Percentiles rank a stretch among this genome's conserved stretches.
phyloP scores from a whole-genome alignment of 148 eudicot species.

The Chenopodium formosanum region DNA sequence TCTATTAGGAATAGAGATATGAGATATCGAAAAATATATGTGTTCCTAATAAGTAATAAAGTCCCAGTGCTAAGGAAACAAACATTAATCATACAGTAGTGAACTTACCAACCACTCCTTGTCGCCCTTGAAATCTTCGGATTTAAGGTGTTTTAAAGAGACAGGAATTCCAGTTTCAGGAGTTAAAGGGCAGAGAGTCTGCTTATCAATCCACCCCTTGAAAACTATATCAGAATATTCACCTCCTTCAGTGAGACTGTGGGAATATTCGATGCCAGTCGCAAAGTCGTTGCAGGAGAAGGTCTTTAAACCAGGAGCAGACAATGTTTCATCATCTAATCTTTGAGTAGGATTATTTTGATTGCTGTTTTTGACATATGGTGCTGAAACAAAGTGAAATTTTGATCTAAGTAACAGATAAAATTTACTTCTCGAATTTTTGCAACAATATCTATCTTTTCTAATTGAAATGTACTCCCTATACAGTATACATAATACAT shows the following conservation, averaged over 20 bases:
- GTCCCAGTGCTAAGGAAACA: neutral
- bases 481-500: too few relatives aligned
- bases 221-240: constrained; percentile 70
- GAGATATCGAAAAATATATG: too few relatives aligned
- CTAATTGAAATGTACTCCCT: too few relatives aligned
- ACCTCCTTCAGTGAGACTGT: constrained; percentile 80
- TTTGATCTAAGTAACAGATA: too few relatives aligned
- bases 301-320: constrained; percentile 50
- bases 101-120: constrained; percentile 84
- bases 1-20: too few relatives aligned
- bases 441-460: too few relatives aligned
- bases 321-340: constrained; percentile 56
- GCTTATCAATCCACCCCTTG: constrained; percentile 84
- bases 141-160: constrained; percentile 79
- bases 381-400: constrained; percentile 22
- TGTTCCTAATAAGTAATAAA: too few relatives aligned
- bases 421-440: too few relatives aligned
- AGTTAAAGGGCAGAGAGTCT: constrained; percentile 57
- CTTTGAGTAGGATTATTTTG: constrained; percentile 47
- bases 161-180: constrained; percentile 81
- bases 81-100: neutral
- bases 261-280: constrained; percentile 68
- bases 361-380: constrained; percentile 40
- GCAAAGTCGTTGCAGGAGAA: constrained; percentile 60
- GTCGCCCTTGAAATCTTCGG: constrained; percentile 86